A percentile compares a stretch with the other conserved stretches of the same genome.
Conservation (phyloP, 345 rosid species). For the Firmiana major region DNA sequence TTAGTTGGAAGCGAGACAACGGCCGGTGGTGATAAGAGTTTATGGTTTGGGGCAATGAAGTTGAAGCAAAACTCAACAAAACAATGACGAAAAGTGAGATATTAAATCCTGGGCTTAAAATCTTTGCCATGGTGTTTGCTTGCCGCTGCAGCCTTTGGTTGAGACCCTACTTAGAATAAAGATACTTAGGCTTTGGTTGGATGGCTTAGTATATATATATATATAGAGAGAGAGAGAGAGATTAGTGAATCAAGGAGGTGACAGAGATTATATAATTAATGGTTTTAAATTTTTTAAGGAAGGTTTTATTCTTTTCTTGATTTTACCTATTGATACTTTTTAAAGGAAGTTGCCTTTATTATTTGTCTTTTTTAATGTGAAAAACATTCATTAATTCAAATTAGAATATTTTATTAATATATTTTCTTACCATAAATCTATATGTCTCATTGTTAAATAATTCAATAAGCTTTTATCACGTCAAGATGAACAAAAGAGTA, state of each 20-base stretch:
- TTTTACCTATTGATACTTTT: too few species aligned
- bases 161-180: neutral
- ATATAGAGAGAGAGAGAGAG: too few species aligned
- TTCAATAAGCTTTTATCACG: too few species aligned
- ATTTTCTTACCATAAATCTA: too few species aligned
- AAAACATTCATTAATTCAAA: too few species aligned
- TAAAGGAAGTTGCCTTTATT: too few species aligned
- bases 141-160: neutral
- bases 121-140: neutral
- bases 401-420: too few species aligned
- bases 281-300: neutral
- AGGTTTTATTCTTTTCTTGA: neutral
- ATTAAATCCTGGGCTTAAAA: neutral
- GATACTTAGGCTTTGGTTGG: neutral
- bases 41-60: neutral
- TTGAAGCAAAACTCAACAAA: neutral
- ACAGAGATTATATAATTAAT: neutral
- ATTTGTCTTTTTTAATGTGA: too few species aligned
- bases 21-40: neutral
- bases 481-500: too few species aligned
- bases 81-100: neutral
- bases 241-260: neutral
- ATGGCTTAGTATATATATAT: too few species aligned
- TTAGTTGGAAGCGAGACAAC: neutral
- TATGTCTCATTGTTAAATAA: too few species aligned